These are phyloP conservation scores for Penicillium diatomitis DNA, from an alignment of 495 filamentous ascomycete species.

Conservation along the genomic window DNA sequence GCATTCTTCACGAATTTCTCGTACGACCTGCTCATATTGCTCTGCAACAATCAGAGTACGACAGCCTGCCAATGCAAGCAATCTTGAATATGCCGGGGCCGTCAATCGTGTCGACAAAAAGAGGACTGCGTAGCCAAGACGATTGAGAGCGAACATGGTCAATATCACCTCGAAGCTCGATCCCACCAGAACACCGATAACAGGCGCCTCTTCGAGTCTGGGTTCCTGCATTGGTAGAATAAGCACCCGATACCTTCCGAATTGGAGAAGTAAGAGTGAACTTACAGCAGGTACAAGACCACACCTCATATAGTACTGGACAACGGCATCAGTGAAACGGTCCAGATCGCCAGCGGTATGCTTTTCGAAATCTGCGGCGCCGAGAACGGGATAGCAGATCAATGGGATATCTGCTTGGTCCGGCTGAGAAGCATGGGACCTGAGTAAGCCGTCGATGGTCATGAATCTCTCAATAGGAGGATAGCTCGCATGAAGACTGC, in stretches of 20 bases:
- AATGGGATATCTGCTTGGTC: slow-evolving; percentile 11
- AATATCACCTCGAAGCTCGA: slow-evolving; percentile 48
- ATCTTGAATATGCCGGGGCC: slow-evolving; percentile 36
- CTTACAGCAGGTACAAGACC: slow-evolving; percentile 16
- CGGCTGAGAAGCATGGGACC: slow-evolving; percentile 14
- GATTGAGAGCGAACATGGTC: slow-evolving; percentile 44
- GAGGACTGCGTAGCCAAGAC: slow-evolving; percentile 46
- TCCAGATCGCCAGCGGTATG: slow-evolving; percentile 18
- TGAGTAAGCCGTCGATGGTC: slow-evolving; percentile 19
- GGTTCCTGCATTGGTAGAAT: slow-evolving; percentile 7
- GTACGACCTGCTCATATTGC: slow-evolving; percentile 11
- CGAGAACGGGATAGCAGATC: slow-evolving; percentile 15
- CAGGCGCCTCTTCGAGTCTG: slow-evolving; percentile 15
- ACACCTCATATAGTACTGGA: slow-evolving; percentile 14
- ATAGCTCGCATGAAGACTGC: slow-evolving; percentile 17
- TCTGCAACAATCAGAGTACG: slow-evolving; percentile 23
- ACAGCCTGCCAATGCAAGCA: slow-evolving; percentile 38
- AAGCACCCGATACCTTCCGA: too few relatives aligned
- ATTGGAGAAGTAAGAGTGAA: too few relatives aligned
- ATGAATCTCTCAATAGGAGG: slow-evolving; percentile 14
- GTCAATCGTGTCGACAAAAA: slow-evolving; percentile 49
- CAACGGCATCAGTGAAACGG: slow-evolving; percentile 18
- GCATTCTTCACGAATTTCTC: slow-evolving; percentile 9
- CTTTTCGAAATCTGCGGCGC: slow-evolving; percentile 17
- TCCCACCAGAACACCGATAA: slow-evolving; percentile 40